Conservation (phyloP, 352 stramenopile species). For the Phytophthora chlamydospora region DNA sequence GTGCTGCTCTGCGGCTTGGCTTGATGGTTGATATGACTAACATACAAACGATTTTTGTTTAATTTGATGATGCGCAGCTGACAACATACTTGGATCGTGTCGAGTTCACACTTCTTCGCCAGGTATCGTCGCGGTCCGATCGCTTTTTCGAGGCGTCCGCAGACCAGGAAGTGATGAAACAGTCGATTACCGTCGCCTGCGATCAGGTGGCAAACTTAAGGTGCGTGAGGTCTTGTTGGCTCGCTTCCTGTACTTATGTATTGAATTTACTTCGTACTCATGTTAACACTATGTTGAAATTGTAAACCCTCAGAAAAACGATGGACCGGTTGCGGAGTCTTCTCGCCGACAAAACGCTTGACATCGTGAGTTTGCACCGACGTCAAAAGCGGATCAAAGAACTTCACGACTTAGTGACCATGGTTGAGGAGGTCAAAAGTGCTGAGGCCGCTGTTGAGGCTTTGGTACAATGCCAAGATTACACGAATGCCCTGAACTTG, state of each 20-base stretch:
- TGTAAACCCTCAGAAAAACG: conserved; percentile 51
- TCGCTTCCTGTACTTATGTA: neutral
- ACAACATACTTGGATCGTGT: conserved; percentile 85
- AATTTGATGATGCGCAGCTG: conserved; percentile 39
- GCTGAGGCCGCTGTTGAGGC: conserved; percentile 83
- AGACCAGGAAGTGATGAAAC: conserved; percentile 88
- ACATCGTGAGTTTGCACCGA: conserved; percentile 87
- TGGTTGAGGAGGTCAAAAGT: conserved; percentile 88
- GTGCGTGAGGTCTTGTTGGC: conserved; percentile 34
- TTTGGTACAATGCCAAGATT: conserved; percentile 87
- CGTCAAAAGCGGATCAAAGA: conserved; percentile 83
- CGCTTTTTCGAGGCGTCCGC: conserved; percentile 86
- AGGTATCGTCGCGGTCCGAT: conserved; percentile 86
- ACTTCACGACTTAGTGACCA: conserved; percentile 80
- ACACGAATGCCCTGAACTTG: conserved; percentile 75
- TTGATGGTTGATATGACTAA: conserved; percentile 3
- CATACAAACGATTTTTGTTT: conserved; percentile 1
- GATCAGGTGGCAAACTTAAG: conserved; percentile 82
- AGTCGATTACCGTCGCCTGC: conserved; percentile 77
- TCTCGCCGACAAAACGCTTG: conserved; percentile 83
- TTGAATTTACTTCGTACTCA: conserved; percentile 2
- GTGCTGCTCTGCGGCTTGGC: neutral
- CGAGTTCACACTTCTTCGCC: conserved; percentile 83
- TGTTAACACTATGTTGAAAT: conserved; percentile 8
- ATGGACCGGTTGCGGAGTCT: conserved; percentile 85